A percentile compares a stretch with the other conserved stretches of the same genome.
Conservation (phyloP, 768 basidiomycete species). For the Termitomyces sp. region DNA sequence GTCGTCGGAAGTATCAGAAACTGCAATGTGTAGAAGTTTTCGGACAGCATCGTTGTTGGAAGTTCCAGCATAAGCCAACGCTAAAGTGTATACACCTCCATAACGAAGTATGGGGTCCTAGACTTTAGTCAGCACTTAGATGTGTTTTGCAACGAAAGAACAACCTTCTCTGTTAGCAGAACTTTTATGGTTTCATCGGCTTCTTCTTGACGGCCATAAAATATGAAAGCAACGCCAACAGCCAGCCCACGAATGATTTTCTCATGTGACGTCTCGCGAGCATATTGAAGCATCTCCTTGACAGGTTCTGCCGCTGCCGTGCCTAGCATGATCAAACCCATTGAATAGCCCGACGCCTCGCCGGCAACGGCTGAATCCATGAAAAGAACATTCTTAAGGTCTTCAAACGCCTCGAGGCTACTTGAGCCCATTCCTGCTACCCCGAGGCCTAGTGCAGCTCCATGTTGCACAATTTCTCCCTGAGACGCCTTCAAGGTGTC, state of each 20-base stretch:
- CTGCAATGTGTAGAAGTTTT: constrained; percentile 89
- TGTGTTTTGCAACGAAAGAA: not conserved
- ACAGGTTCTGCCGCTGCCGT: constrained; percentile 74
- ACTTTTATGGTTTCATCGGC: constrained; percentile 79
- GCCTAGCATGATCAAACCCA: constrained; percentile 99
- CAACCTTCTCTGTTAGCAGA: constrained; percentile 82
- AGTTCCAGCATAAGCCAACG: constrained; percentile 94
- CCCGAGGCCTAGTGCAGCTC: constrained; percentile 95
- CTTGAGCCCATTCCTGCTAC: constrained; percentile 92
- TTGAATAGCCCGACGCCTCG: constrained; percentile 93
- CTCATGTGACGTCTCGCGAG: constrained; percentile 96
- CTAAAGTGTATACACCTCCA: constrained; percentile 95
- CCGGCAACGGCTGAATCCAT: constrained; percentile 94
- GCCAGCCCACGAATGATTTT: constrained; percentile 97
- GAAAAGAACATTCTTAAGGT: constrained; percentile 84
- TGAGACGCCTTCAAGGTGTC: constrained; percentile 71
- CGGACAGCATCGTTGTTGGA: constrained; percentile 92
- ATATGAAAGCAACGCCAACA: constrained; percentile 87
- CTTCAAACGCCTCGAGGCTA: constrained; percentile 86
- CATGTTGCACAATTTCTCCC: constrained; percentile 92
- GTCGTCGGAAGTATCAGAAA: constrained; percentile 97
- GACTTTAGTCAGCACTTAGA: constrained; percentile 3
- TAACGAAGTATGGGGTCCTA: constrained; percentile 97
- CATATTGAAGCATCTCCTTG: constrained; percentile 94
- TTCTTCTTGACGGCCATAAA: constrained; percentile 88